A percentile compares a stretch with the other conserved stretches of the same genome.
Conservation (phyloP, 768 basidiomycete genomes). For the Pisolithus microcarpus region DNA sequence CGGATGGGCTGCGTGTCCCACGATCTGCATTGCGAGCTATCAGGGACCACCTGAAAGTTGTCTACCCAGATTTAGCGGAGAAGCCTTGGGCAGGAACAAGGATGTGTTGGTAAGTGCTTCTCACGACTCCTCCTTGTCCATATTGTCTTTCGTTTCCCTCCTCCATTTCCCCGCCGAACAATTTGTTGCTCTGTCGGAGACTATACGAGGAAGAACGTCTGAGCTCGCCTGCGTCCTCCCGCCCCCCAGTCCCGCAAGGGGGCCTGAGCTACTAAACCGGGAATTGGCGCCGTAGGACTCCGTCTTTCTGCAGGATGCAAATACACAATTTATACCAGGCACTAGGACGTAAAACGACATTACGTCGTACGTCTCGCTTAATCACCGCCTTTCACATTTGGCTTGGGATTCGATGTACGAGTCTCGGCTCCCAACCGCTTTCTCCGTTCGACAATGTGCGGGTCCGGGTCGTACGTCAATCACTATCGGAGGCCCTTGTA, state of each 20-base stretch:
- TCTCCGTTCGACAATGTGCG: too few species aligned
- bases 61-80: constrained; percentile 74
- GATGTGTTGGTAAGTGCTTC: constrained; percentile 71
- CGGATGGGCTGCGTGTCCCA: constrained; percentile 61
- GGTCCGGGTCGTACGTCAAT: too few species aligned
- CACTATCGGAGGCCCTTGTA: too few species aligned
- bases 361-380: background rate
- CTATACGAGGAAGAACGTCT: background rate
- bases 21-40: constrained; percentile 42
- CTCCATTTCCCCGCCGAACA: background rate
- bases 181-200: background rate
- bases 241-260: too few species aligned
- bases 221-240: background rate
- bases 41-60: constrained; percentile 40
- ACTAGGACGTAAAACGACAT: background rate
- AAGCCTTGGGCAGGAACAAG: constrained; percentile 68
- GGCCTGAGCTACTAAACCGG: too few species aligned
- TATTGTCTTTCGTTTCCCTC: background rate
- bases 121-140: background rate
- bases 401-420: background rate
- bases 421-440: too few species aligned
- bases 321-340: background rate
- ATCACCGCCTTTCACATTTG: background rate
- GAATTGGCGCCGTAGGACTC: too few species aligned
- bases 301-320: background rate